phyloP scores from a whole-genome alignment of 2,329 filamentous ascomycete genomes.

The Alternaria triticina region DNA sequence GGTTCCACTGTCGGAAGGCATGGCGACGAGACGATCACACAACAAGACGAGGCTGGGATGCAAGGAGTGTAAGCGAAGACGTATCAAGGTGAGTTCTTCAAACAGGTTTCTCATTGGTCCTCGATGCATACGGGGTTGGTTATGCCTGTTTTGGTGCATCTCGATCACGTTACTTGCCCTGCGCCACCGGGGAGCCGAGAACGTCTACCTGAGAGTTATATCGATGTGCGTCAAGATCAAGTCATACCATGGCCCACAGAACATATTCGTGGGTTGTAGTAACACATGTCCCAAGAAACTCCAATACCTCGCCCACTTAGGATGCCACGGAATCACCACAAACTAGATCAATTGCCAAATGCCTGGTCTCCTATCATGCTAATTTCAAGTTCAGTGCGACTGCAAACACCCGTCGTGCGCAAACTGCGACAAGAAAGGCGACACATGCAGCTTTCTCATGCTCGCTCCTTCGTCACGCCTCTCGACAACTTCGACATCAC shows the following conservation, averaged over 20 bases:
- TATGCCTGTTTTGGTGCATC: neutral
- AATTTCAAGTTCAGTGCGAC: conserved; percentile 38
- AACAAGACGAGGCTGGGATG: conserved; percentile 47
- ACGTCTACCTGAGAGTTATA: neutral
- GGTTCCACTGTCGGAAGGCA: conserved; percentile 8
- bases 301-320: neutral
- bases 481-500: conserved; percentile 17
- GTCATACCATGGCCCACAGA: neutral
- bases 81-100: conserved; percentile 41
- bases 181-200: neutral
- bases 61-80: conserved; percentile 42
- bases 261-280: neutral
- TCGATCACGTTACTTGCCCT: neutral
- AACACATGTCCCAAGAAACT: neutral
- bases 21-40: conserved; percentile 42
- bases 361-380: conserved; percentile 10
- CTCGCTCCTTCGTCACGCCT: conserved; percentile 42
- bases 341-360: neutral
- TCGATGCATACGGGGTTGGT: neutral
- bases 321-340: neutral
- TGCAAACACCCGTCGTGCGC: conserved; percentile 39
- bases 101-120: neutral
- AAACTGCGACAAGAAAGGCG: conserved; percentile 41
- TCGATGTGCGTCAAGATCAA: neutral
- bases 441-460: conserved; percentile 42